phyloP scores from a whole-genome alignment of 805 yeast species.

The Barnettozyma salicaria region DNA sequence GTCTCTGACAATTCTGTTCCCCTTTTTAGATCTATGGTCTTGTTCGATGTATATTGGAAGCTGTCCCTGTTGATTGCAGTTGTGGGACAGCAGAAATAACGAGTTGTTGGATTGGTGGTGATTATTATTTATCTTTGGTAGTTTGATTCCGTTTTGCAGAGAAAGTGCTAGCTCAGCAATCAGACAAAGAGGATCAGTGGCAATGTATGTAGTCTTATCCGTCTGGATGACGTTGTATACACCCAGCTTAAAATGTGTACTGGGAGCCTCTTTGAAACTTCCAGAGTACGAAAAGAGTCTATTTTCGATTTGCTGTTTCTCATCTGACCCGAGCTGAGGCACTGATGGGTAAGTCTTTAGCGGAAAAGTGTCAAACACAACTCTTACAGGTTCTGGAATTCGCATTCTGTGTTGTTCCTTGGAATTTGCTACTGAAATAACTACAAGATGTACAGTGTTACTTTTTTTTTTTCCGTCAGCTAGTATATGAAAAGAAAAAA shows the following conservation, averaged over 20 bases:
- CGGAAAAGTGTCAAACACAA: slow-evolving; percentile 49
- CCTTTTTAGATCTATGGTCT: slow-evolving; percentile 23
- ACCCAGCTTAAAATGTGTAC: slow-evolving; percentile 41
- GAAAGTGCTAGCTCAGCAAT: slow-evolving; percentile 42
- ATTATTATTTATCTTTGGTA: slow-evolving; percentile 32
- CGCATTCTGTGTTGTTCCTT: background rate
- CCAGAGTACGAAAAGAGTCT: slow-evolving; percentile 23
- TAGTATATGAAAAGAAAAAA: background rate
- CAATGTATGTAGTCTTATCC: slow-evolving; percentile 29
- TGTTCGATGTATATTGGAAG: slow-evolving; percentile 56
- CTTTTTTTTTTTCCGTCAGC: background rate
- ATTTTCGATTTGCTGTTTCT: slow-evolving; percentile 20
- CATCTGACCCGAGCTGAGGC: slow-evolving; percentile 24
- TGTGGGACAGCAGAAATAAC: slow-evolving; percentile 40
- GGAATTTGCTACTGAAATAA: background rate
- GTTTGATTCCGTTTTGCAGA: slow-evolving; percentile 34
- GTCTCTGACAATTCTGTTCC: slow-evolving; percentile 34
- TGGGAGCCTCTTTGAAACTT: background rate
- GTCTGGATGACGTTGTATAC: slow-evolving; percentile 42
- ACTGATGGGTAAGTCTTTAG: slow-evolving; percentile 36
- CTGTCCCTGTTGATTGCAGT: slow-evolving; percentile 42
- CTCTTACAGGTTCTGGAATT: slow-evolving; percentile 38
- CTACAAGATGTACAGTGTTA: background rate
- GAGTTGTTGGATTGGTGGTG: slow-evolving; percentile 25
- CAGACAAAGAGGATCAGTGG: slow-evolving; percentile 57